phyloP scores from a whole-genome alignment of 2,329 filamentous ascomycete genomes.

The Pyrenophora teres region DNA sequence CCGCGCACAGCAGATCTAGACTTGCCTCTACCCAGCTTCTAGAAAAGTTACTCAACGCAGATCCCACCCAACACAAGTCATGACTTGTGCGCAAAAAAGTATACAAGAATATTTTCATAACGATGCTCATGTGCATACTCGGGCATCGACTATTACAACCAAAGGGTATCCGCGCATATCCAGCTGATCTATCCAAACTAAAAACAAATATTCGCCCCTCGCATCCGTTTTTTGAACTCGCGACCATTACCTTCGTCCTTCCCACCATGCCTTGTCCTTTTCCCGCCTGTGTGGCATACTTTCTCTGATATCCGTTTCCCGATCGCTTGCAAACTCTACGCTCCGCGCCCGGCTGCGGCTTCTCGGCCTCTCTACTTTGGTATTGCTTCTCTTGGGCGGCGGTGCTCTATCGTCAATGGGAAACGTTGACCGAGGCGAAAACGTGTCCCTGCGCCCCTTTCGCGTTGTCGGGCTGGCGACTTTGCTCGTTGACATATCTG shows the following conservation, averaged over 20 bases:
- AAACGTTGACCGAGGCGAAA: slow-evolving; percentile 30
- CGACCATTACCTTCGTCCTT: slow-evolving; percentile 23
- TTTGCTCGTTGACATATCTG: slow-evolving; percentile 19
- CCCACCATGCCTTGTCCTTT: slow-evolving; percentile 45
- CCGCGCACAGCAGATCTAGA: background rate
- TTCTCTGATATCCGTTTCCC: slow-evolving; percentile 40
- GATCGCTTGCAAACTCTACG: slow-evolving; percentile 32
- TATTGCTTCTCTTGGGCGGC: slow-evolving; percentile 14
- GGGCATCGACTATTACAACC: slow-evolving; percentile 6
- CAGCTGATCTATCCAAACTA: slow-evolving; percentile 4
- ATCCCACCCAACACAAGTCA: too few relatives aligned
- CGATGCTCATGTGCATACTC: too few relatives aligned
- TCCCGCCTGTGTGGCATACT: slow-evolving; percentile 41
- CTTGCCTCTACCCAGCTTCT: background rate
- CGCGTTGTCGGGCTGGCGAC: slow-evolving; percentile 5
- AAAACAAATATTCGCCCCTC: background rate
- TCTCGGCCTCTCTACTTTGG: slow-evolving; percentile 18
- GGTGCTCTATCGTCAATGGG: slow-evolving; percentile 18
- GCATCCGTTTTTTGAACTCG: background rate
- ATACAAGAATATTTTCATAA: too few relatives aligned
- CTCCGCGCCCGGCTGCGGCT: slow-evolving; percentile 29
- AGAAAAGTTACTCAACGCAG: too few relatives aligned
- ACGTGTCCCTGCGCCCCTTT: slow-evolving; percentile 25
- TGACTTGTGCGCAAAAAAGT: too few relatives aligned
- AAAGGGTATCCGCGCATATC: slow-evolving; percentile 15